phyloP scores from a whole-genome alignment of 129 eudicot genomes.

The Saussurea involucrata region DNA sequence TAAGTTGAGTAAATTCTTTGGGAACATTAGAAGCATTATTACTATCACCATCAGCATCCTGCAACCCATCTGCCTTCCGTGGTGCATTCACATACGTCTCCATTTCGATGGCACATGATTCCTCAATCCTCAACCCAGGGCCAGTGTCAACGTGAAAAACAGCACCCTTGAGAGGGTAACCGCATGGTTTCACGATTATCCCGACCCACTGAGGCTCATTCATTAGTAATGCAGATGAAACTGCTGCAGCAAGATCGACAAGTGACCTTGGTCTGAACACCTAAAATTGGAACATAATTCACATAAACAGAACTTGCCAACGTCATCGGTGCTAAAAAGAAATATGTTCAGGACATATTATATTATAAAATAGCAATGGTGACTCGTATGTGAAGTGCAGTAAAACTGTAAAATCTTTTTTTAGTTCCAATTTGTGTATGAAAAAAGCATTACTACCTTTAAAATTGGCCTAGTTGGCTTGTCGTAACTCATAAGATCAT shows the following conservation, averaged over 20 bases:
- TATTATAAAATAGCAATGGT: not conserved
- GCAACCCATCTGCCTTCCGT: slow-evolving; percentile 10
- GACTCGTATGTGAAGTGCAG: not conserved
- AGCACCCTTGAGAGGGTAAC: slow-evolving; percentile 80
- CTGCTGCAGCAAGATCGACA: slow-evolving; percentile 83
- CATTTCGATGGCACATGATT: slow-evolving; percentile 59
- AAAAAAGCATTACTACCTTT: slow-evolving; percentile 49
- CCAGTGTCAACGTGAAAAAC: slow-evolving; percentile 75
- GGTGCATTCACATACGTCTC: slow-evolving; percentile 40
- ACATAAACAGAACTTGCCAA: not conserved
- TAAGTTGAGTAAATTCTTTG: slow-evolving; percentile 42
- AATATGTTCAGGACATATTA: slow-evolving; percentile 2
- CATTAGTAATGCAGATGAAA: slow-evolving; percentile 87
- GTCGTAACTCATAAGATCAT: slow-evolving; percentile 92
- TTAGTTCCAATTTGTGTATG: not conserved
- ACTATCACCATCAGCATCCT: slow-evolving; percentile 15
- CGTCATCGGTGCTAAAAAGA: not conserved
- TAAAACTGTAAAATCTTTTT: not conserved
- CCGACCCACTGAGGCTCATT: slow-evolving; percentile 98
- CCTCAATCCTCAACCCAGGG: slow-evolving; percentile 71
- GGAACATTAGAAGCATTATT: slow-evolving; percentile 27
- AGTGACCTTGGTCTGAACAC: slow-evolving; percentile 85
- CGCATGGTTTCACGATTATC: slow-evolving; percentile 62
- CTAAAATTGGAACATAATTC: slow-evolving; percentile 34
- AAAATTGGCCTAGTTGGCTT: slow-evolving; percentile 88